These are phyloP conservation scores for Logfia minima DNA, from an alignment of 129 eudicot species.

Conservation along the genomic window DNA sequence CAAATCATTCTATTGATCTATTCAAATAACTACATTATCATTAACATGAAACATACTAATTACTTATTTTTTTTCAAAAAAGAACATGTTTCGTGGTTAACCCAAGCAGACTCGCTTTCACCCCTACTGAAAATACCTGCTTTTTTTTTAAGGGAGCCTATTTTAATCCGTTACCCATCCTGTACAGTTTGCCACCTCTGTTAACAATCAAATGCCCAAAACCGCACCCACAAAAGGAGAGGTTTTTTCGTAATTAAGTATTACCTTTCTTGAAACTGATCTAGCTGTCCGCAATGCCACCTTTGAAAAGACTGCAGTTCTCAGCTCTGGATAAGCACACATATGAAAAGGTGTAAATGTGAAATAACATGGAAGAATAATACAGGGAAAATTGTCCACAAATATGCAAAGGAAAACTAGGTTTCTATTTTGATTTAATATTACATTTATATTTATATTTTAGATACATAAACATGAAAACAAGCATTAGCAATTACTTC, in stretches of 20 bases:
- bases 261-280: slow-evolving; percentile 86
- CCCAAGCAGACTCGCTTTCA: not conserved
- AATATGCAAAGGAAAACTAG: slow-evolving; percentile 2
- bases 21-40: not conserved
- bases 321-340: slow-evolving; percentile 53
- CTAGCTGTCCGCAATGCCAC: slow-evolving; percentile 91
- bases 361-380: not conserved
- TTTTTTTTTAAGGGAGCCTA: not conserved
- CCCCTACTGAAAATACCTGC: not conserved
- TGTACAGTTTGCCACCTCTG: not conserved
- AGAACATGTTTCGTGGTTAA: not conserved
- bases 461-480: slow-evolving; percentile 23
- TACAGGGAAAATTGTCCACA: slow-evolving; percentile 10
- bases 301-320: slow-evolving; percentile 97
- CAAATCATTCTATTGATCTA: not conserved
- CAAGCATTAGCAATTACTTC: slow-evolving; percentile 59
- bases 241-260: not conserved
- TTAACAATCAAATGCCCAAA: not conserved
- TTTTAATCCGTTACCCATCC: not conserved
- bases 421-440: slow-evolving; percentile 12
- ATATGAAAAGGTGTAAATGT: not conserved
- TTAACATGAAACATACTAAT: not conserved
- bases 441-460: not conserved
- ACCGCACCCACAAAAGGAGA: not conserved
- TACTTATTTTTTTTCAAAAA: too few relatives aligned